These are phyloP conservation scores for Backusella australiensis DNA, from an alignment of 192 early-diverging fungal species.

Conservation along the genomic window DNA sequence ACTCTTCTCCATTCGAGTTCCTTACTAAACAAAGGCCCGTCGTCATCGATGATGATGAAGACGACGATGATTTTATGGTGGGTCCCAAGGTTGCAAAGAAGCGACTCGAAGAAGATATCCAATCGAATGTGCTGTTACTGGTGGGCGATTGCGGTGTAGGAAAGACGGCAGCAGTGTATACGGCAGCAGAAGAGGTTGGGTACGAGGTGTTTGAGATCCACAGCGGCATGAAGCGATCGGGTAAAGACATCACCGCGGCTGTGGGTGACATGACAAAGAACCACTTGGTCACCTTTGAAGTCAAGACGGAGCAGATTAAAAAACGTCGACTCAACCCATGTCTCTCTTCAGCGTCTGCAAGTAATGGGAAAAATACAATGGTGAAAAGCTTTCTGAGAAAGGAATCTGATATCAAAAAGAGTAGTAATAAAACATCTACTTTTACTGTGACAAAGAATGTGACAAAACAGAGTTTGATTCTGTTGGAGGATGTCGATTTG, in stretches of 20 bases:
- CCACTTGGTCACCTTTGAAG: conserved; percentile 60
- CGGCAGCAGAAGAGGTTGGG: conserved; percentile 66
- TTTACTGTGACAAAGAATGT: not conserved
- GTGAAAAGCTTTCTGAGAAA: not conserved
- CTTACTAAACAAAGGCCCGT: not conserved
- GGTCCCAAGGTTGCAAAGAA: not conserved
- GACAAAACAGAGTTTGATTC: conserved; percentile 62
- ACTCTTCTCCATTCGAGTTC: not conserved
- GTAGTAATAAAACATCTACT: not conserved
- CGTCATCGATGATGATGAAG: not conserved
- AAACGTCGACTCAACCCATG: conserved; percentile 6
- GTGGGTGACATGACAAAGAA: conserved; percentile 74
- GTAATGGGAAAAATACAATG: not conserved
- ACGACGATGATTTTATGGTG: not conserved
- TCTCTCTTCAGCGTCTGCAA: not conserved
- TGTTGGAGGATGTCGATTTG: conserved; percentile 83
- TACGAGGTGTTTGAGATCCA: conserved; percentile 81
- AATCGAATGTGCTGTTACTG: conserved; percentile 50
- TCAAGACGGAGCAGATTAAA: not conserved
- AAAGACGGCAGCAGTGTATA: conserved; percentile 73
- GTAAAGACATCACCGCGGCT: conserved; percentile 63
- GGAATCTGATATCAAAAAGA: not conserved
- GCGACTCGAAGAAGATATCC: conserved; percentile 2
- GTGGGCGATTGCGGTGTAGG: conserved; percentile 70
- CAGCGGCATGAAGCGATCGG: conserved; percentile 61